These are phyloP conservation scores for Nemania sp. DNA, from an alignment of 2,329 filamentous ascomycete genomes.

Conservation along the genomic window DNA sequence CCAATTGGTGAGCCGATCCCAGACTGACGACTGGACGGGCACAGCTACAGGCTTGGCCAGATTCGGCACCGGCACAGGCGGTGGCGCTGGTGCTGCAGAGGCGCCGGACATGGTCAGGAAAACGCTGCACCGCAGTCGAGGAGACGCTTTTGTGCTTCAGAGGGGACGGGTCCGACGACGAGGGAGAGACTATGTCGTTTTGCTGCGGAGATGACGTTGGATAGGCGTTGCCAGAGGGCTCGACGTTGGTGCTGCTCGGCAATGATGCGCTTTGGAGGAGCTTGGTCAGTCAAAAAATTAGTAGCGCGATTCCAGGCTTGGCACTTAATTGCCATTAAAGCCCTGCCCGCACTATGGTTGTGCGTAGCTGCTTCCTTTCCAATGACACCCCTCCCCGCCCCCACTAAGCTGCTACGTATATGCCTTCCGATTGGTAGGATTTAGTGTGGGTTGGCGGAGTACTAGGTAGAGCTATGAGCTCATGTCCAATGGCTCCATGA, in stretches of 20 bases:
- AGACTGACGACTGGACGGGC: slow-evolving; percentile 65
- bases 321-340: slow-evolving; percentile 4
- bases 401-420: not conserved
- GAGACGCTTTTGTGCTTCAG: not conserved
- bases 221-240: not conserved
- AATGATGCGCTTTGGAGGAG: slow-evolving; percentile 28
- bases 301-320: slow-evolving; percentile 25
- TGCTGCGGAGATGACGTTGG: not conserved
- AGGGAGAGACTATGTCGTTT: not conserved
- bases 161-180: not conserved
- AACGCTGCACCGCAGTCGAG: not conserved
- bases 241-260: slow-evolving; percentile 8
- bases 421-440: slow-evolving; percentile 15
- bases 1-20: slow-evolving; percentile 91
- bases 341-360: not conserved
- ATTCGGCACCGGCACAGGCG: slow-evolving; percentile 53
- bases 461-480: slow-evolving; percentile 7
- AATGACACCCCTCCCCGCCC: too few relatives aligned
- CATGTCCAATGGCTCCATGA: too few relatives aligned
- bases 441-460: not conserved
- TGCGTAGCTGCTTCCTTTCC: not conserved
- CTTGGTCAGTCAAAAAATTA: slow-evolving; percentile 28
- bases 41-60: slow-evolving; percentile 48
- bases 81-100: slow-evolving; percentile 51
- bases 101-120: slow-evolving; percentile 39